Conservation (phyloP, 805 yeast genomes). For the Clavispora carvajalis region DNA sequence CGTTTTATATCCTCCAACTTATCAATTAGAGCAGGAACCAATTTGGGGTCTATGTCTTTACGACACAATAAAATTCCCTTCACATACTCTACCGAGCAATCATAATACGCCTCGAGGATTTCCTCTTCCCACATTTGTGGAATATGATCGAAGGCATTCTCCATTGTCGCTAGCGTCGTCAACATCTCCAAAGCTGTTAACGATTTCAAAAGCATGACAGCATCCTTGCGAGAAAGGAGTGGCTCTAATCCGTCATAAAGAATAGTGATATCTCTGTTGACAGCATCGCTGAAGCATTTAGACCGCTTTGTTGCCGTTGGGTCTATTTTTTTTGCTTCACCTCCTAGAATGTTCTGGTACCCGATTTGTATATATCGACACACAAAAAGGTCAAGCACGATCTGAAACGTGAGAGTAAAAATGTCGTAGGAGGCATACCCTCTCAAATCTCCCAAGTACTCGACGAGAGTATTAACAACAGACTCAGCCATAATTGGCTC, state of each 20-base stretch:
- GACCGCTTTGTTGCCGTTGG: constrained; percentile 30
- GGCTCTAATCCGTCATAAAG: constrained; percentile 32
- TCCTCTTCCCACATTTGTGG: constrained; percentile 51
- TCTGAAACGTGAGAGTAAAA: constrained; percentile 34
- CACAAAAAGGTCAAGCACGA: constrained; percentile 34
- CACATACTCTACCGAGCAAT: constrained; percentile 69
- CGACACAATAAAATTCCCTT: constrained; percentile 54
- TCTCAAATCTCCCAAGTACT: constrained; percentile 64
- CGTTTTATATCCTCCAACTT: constrained; percentile 25
- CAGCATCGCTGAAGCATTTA: constrained; percentile 34
- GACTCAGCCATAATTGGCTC: constrained; percentile 48
- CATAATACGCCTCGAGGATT: constrained; percentile 62
- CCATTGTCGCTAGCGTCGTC: constrained; percentile 35
- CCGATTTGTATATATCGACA: constrained; percentile 36
- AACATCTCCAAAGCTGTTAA: constrained; percentile 38
- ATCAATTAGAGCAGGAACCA: constrained; percentile 23
- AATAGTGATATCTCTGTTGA: constrained; percentile 34
- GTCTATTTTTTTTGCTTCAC: constrained; percentile 38
- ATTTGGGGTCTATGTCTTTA: constrained; percentile 36
- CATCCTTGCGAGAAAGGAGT: constrained; percentile 38
- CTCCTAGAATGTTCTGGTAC: constrained; percentile 35
- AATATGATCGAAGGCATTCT: constrained; percentile 26
- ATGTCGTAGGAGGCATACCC: constrained; percentile 39
- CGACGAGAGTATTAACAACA: constrained; percentile 68
- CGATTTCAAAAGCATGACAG: constrained; percentile 33